Percentiles rank a stretch among this genome's conserved stretches.
Conservation (phyloP, 441 rosid species). For the Lepidium campestre region DNA sequence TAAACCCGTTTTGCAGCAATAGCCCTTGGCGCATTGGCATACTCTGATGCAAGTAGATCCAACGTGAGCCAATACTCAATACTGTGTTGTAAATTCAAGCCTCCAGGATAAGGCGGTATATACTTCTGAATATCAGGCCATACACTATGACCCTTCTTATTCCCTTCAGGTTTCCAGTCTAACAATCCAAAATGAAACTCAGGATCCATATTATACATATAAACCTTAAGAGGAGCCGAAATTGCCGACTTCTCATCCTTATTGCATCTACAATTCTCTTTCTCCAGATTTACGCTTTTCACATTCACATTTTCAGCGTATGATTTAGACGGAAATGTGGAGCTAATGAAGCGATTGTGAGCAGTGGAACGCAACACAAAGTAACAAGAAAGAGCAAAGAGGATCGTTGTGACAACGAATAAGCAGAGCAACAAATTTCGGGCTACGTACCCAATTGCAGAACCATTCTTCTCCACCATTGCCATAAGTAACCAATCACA, state of each 20-base stretch:
- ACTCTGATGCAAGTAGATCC: constrained; percentile 72
- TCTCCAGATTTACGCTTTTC: constrained; percentile 2
- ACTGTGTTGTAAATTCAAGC: constrained; percentile 87
- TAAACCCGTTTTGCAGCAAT: constrained; percentile 54
- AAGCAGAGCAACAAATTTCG: constrained; percentile 47
- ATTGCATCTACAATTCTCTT: constrained; percentile 24
- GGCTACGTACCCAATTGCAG: constrained; percentile 38
- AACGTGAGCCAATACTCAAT: constrained; percentile 89
- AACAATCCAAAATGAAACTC: constrained; percentile 85
- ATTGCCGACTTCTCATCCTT: constrained; percentile 2
- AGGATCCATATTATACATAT: constrained; percentile 80
- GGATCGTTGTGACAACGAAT: constrained; percentile 36
- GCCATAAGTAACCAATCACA: constrained; percentile 4
- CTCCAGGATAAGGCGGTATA: constrained; percentile 73
- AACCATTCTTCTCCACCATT: constrained; percentile 56
- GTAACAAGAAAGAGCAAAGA: constrained; percentile 75
- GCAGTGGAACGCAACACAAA: constrained; percentile 59
- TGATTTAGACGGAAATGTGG: constrained; percentile 31
- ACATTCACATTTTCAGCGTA: constrained; percentile 20
- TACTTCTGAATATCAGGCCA: constrained; percentile 73
- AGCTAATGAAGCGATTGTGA: constrained; percentile 34
- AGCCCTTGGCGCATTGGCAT: constrained; percentile 33
- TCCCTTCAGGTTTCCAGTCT: constrained; percentile 55
- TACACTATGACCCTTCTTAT: constrained; percentile 21
- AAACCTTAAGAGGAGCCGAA: constrained; percentile 52